Conservation (phyloP, 495 filamentous ascomycete genomes). For the Hypoxylon fragiforme region DNA sequence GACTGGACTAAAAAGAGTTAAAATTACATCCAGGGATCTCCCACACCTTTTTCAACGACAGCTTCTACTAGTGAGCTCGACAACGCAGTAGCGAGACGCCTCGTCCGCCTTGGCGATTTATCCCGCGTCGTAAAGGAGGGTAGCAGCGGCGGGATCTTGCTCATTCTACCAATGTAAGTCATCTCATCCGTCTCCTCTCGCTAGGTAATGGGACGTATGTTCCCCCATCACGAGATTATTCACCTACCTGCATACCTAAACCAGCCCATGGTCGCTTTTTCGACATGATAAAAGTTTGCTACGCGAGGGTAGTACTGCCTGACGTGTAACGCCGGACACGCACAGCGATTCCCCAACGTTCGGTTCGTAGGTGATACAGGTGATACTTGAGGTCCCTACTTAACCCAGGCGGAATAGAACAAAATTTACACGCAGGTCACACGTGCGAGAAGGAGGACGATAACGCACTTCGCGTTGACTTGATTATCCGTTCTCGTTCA, state of each 20-base stretch:
- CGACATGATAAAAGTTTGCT: conserved; percentile 15
- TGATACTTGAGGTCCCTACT: too few relatives aligned
- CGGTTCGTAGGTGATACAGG: conserved; percentile 9
- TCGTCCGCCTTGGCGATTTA: conserved; percentile 28
- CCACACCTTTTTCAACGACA: conserved; percentile 5
- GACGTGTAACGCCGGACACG: conserved; percentile 23
- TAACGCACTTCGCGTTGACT: conserved; percentile 14
- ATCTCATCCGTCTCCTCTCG: not conserved
- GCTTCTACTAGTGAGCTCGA: conserved; percentile 2
- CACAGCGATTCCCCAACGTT: conserved; percentile 25
- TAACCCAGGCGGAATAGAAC: too few relatives aligned
- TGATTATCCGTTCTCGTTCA: conserved; percentile 6
- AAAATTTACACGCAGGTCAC: conserved; percentile 11
- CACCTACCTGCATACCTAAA: not conserved
- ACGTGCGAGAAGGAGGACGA: conserved; percentile 22
- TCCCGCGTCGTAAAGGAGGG: conserved; percentile 27
- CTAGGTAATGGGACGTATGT: conserved; percentile 15
- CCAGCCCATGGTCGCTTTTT: not conserved
- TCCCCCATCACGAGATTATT: conserved; percentile 21
- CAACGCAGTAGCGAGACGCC: conserved; percentile 31
- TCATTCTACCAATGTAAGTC: conserved; percentile 3
- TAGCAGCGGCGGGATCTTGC: conserved; percentile 30
- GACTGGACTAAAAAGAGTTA: conserved; percentile 10
- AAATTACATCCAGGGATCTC: conserved; percentile 22
- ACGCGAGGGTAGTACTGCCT: conserved; percentile 1